Conservation (phyloP, 2,329 filamentous ascomycete genomes). For the Plectosphaerella sp. region DNA sequence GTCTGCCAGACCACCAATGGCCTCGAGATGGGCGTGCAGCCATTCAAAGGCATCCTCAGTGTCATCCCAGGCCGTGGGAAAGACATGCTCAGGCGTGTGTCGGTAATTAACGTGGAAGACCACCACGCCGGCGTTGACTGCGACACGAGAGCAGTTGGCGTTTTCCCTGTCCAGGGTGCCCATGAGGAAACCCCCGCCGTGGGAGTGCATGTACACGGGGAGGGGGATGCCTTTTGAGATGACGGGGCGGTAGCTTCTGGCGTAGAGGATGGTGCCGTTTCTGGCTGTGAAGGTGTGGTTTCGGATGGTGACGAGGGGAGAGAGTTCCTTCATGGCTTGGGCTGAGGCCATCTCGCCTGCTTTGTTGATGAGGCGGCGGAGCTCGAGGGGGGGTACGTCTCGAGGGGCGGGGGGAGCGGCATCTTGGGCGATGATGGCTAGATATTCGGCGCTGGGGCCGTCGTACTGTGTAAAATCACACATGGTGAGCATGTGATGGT, state of each 20-base stretch:
- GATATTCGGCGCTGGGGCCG: slow-evolving; percentile 36
- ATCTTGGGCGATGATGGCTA: slow-evolving; percentile 25
- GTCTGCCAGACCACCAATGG: slow-evolving; percentile 29
- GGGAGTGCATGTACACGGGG: slow-evolving; percentile 46
- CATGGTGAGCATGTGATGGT: slow-evolving; percentile 1
- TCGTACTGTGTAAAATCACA: slow-evolving; percentile 30
- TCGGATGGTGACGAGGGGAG: slow-evolving; percentile 21
- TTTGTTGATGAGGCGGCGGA: slow-evolving; percentile 22
- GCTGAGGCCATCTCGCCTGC: slow-evolving; percentile 24
- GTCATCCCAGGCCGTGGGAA: slow-evolving; percentile 49
- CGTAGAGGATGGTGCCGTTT: slow-evolving; percentile 37
- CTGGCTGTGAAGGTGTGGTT: slow-evolving; percentile 34
- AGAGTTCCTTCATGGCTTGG: slow-evolving; percentile 17
- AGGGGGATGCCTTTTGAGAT: slow-evolving; percentile 26
- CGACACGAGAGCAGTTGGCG: slow-evolving; percentile 33
- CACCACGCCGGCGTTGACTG: slow-evolving; percentile 22
- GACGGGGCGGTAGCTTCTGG: slow-evolving; percentile 38
- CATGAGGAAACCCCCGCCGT: slow-evolving; percentile 53
- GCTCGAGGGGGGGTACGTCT: slow-evolving; percentile 15
- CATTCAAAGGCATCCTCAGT: slow-evolving; percentile 49
- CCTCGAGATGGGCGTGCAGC: slow-evolving; percentile 38
- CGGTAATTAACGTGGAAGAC: slow-evolving; percentile 55
- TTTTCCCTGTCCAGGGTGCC: slow-evolving; percentile 50
- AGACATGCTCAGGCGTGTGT: slow-evolving; percentile 48
- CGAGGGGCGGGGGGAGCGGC: slow-evolving; percentile 3